phyloP scores from a whole-genome alignment of 306 rosid species.

The Acmispon strigosus region DNA sequence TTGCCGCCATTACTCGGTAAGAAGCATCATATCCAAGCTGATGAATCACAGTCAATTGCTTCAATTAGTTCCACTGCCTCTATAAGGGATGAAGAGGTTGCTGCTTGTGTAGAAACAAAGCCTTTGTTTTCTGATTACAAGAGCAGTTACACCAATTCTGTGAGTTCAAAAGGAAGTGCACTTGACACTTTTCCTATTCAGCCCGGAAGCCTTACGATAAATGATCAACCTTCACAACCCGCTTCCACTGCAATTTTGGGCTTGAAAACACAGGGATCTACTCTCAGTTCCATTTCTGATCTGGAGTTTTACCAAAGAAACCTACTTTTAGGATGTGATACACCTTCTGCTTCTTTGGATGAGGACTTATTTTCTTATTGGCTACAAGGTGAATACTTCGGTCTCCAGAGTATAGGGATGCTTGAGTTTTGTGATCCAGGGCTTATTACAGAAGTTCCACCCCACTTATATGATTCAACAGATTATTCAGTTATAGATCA shows the following conservation, averaged over 20 bases:
- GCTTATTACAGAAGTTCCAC: slow-evolving; percentile 46
- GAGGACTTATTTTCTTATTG: slow-evolving; percentile 52
- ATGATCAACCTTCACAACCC: slow-evolving; percentile 41
- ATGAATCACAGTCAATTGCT: slow-evolving; percentile 43
- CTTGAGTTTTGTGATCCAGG: slow-evolving; percentile 55
- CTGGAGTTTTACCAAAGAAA: slow-evolving; percentile 41
- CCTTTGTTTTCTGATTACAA: slow-evolving; percentile 42
- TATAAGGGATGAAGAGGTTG: slow-evolving; percentile 25
- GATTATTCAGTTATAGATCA: slow-evolving; percentile 66
- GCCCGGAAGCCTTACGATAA: slow-evolving; percentile 33
- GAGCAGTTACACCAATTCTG: slow-evolving; percentile 26
- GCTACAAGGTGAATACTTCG: slow-evolving; percentile 51
- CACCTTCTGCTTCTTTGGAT: slow-evolving; percentile 41
- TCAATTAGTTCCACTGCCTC: slow-evolving; percentile 45
- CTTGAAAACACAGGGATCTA: slow-evolving; percentile 46
- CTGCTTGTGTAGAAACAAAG: slow-evolving; percentile 38
- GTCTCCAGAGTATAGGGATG: slow-evolving; percentile 44
- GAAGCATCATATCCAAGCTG: slow-evolving; percentile 33
- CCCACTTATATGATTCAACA: slow-evolving; percentile 51
- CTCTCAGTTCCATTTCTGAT: slow-evolving; percentile 43
- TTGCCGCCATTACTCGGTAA: slow-evolving; percentile 46
- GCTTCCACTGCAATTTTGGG: slow-evolving; percentile 34
- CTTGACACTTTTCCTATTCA: slow-evolving; percentile 45
- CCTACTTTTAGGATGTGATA: slow-evolving; percentile 41
- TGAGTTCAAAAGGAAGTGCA: slow-evolving; percentile 33